A percentile compares a stretch with the other conserved stretches of the same genome.
Evolutionary conservation across 116 monocot species (phyloP).

Genomic region (Posidonia oceanica): DNA sequence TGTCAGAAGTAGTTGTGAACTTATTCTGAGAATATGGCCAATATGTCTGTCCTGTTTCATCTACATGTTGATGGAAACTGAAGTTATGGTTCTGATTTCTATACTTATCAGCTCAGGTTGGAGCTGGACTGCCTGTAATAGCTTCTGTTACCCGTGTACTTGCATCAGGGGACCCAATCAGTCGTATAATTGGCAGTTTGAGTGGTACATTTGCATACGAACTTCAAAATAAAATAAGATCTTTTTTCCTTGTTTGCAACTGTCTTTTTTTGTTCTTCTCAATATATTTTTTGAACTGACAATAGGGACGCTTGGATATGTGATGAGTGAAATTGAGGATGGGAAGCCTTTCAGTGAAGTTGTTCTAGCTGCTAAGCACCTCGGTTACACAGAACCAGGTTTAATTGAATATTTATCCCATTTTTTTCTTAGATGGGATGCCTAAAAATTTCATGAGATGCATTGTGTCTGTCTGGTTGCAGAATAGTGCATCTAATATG

Average conservation of each 20-base stretch:
- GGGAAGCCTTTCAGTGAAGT: constrained; percentile 80
- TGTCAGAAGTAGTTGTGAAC: too few relatives aligned
- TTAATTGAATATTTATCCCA: neutral
- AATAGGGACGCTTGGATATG: constrained; percentile 93
- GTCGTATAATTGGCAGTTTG: constrained; percentile 78
- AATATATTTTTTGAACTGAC: constrained; percentile 1
- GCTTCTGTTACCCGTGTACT: constrained; percentile 72
- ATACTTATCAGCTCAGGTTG: constrained; percentile 45
- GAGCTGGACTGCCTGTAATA: constrained; percentile 94
- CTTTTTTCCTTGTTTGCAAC: neutral
- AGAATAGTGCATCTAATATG: too few relatives aligned
- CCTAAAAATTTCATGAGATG: too few relatives aligned
- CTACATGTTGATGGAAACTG: neutral
- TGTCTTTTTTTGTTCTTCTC: neutral
- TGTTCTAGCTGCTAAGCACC: constrained; percentile 72
- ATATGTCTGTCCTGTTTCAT: neutral
- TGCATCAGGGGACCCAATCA: constrained; percentile 79
- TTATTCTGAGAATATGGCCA: too few relatives aligned
- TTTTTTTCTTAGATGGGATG: neutral
- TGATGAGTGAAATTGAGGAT: constrained; percentile 92
- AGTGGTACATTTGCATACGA: constrained; percentile 48
- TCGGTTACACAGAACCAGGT: constrained; percentile 99
- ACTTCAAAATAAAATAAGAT: too few relatives aligned
- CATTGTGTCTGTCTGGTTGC: too few relatives aligned
- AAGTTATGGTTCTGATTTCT: constrained; percentile 7